Evolutionary conservation across 2,329 filamentous ascomycete genomes (phyloP), one percentile per base, ranked within the genome.

Genomic region (Chaetomiaceae sp.): DNA sequence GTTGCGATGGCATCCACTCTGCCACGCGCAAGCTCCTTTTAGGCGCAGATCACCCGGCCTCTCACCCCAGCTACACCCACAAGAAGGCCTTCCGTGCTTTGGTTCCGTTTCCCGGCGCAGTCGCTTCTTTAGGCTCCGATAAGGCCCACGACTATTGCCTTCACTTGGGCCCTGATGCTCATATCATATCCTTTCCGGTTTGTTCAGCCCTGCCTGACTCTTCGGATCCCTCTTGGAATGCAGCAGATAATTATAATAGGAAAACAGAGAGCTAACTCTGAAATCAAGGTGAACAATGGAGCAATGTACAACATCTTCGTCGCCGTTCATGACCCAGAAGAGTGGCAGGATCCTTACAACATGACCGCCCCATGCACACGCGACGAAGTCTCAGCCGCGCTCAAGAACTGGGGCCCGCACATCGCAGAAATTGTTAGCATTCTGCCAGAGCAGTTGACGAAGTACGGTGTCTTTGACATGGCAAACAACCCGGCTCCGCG

Each of bases 1-100:
- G 80, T 5, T 84, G 80, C 62, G 84, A 87, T 65, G 84, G 84
- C 0, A 82, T 87, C 61, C 81, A 81, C 62, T 82, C 79, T 0
- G 69, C 71, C 3, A 72, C 78, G 2, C 71, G 84, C 7, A 64
- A 75, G 27, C 64, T 79, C 13, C 65, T 86, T 5, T 68, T 85
- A 2, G 79, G 77, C 0, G 63, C 71, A 2, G 66, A 70, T 20
- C 65, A 74, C 53, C 72, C 75, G 0, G 69, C 73, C 3, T 67
- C 73, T 0, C 63, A 72, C 23, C 71, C 81, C 0, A 64, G 69
- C 1, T 86, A 82, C 62, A 76, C 75, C 0, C 71, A 76, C 29
- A 81, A 84, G 56, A 80, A 80, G 65, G 84, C 79, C 30, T 87
- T 84, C 66, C 74, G 84, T 6, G 41, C 9, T 10, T 3, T 44